Evolutionary conservation across 2,329 filamentous ascomycete species (phyloP).

Genomic region (Ilyonectria mors-panacis): DNA sequence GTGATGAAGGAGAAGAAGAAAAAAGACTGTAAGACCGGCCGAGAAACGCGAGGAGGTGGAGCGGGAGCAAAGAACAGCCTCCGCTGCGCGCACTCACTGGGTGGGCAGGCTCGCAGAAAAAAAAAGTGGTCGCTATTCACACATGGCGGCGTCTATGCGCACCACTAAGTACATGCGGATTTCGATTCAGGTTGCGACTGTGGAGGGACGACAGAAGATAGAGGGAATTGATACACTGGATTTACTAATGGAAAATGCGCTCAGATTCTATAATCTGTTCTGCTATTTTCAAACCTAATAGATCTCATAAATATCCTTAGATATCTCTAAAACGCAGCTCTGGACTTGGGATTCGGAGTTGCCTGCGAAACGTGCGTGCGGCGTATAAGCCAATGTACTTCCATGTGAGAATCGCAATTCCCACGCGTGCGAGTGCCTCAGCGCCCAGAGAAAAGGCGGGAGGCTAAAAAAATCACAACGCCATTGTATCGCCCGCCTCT

Average conservation of each 20-base stretch:
- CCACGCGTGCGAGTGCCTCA: neutral
- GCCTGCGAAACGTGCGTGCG: neutral
- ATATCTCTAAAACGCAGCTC: neutral
- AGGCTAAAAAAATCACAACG: neutral
- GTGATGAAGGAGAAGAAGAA: conserved; percentile 25
- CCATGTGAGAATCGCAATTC: neutral
- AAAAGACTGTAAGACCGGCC: conserved; percentile 26
- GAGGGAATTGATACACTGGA: too few species aligned
- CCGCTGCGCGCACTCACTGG: conserved; percentile 10
- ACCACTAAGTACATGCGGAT: neutral
- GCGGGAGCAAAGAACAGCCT: conserved; percentile 22
- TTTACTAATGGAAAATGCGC: too few species aligned
- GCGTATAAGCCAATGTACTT: neutral
- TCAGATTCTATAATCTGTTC: too few species aligned
- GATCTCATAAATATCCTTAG: neutral
- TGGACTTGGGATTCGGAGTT: too few species aligned
- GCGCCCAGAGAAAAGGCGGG: neutral
- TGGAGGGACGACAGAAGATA: too few species aligned
- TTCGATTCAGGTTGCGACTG: too few species aligned
- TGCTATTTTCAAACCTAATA: neutral
- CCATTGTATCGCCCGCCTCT: neutral
- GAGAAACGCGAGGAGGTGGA: conserved; percentile 24
- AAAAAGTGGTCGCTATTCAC: conserved; percentile 2
- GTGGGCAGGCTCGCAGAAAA: conserved; percentile 13
- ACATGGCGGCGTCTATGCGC: neutral